Conservation (phyloP, 495 filamentous ascomycete genomes). For the Rhypophila decipiens region DNA sequence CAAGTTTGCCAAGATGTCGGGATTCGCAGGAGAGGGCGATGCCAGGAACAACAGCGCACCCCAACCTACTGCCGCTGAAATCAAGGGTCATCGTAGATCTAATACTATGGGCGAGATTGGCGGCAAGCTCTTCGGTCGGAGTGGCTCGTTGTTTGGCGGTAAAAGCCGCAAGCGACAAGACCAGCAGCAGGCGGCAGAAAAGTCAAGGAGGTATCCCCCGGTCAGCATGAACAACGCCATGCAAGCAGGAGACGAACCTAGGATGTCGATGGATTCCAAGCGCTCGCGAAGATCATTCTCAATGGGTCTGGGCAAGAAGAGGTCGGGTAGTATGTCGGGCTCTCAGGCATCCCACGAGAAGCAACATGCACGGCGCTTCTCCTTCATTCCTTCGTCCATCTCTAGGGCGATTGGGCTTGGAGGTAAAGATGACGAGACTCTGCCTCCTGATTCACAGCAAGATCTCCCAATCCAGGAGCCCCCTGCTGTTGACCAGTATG, state of each 20-base stretch:
- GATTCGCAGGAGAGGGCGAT: conserved; percentile 25
- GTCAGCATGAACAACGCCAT: conserved; percentile 67
- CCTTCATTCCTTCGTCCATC: conserved; percentile 70
- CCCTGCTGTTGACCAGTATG: conserved; percentile 30
- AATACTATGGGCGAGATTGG: conserved; percentile 79
- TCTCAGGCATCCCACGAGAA: conserved; percentile 50
- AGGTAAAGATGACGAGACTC: conserved; percentile 35
- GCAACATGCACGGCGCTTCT: conserved; percentile 60
- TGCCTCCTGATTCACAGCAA: conserved; percentile 33
- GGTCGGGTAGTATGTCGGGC: conserved; percentile 49
- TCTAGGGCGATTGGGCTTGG: conserved; percentile 54
- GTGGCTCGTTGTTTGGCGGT: conserved; percentile 69
- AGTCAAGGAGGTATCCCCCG: conserved; percentile 62
- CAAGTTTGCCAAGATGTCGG: conserved; percentile 45
- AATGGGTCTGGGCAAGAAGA: conserved; percentile 67
- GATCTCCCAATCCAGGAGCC: conserved; percentile 45
- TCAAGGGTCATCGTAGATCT: conserved; percentile 80
- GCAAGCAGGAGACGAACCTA: conserved; percentile 45
- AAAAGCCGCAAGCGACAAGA: conserved; percentile 39
- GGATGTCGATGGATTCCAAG: conserved; percentile 71
- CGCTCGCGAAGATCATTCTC: conserved; percentile 65
- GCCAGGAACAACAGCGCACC: not conserved
- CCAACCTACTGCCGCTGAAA: conserved; percentile 13
- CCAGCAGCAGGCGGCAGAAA: conserved; percentile 36
- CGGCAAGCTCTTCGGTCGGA: conserved; percentile 73